Evolutionary conservation across 2,329 filamentous ascomycete species (phyloP).

Genomic region (Trichoderma semiorbis): DNA sequence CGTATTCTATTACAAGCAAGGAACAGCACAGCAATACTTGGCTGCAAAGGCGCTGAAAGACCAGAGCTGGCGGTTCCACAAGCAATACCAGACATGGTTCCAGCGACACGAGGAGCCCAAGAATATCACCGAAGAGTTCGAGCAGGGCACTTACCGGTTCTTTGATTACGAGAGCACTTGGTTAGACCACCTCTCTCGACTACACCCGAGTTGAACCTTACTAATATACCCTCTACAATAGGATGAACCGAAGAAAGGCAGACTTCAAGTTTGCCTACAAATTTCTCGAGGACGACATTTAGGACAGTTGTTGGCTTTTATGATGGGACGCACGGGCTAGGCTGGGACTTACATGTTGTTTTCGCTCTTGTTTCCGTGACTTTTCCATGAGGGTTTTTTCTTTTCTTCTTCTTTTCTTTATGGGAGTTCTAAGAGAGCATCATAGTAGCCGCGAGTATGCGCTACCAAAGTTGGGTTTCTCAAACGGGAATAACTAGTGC

Average conservation of each 20-base stretch:
- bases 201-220: not conserved
- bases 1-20: conserved; percentile 98
- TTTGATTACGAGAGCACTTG: conserved; percentile 99
- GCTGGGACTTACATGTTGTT: not conserved
- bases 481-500: conserved; percentile 13
- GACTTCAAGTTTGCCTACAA: conserved; percentile 99
- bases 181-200: conserved; percentile 50
- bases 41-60: conserved; percentile 96
- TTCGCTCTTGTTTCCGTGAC: conserved; percentile 10
- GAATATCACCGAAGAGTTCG: conserved; percentile 96
- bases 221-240: conserved; percentile 37
- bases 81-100: conserved; percentile 99
- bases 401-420: not conserved
- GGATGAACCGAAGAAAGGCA: conserved; percentile 98
- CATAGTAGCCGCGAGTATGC: conserved; percentile 7
- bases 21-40: conserved; percentile 90
- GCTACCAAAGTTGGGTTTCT: conserved; percentile 17
- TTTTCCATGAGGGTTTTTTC: not conserved
- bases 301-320: conserved; percentile 15
- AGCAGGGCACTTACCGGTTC: conserved; percentile 98
- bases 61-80: conserved; percentile 98
- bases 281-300: conserved; percentile 92
- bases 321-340: conserved; percentile 1
- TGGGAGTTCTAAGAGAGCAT: conserved; percentile 18
- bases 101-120: conserved; percentile 98